Conservation (phyloP, 495 filamentous ascomycete species). For the Annulohypoxylon moriforme region DNA sequence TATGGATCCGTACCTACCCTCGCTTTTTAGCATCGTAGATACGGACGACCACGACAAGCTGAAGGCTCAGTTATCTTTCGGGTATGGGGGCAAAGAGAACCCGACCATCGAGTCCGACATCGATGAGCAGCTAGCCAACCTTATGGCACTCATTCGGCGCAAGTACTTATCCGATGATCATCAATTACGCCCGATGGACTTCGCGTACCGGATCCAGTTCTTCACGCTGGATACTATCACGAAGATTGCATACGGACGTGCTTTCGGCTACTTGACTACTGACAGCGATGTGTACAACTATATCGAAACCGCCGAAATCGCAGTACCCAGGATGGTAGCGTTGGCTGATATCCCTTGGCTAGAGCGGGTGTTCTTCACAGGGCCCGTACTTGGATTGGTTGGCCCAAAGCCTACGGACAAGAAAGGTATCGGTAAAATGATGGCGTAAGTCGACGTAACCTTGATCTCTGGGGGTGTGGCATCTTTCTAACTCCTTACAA, state of each 20-base stretch:
- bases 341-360: slow-evolving; percentile 40
- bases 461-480: background rate
- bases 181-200: slow-evolving; percentile 50
- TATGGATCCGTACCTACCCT: slow-evolving; percentile 43
- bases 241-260: slow-evolving; percentile 60
- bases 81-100: slow-evolving; percentile 61
- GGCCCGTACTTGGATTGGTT: slow-evolving; percentile 37
- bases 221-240: slow-evolving; percentile 62
- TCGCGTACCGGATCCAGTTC: slow-evolving; percentile 53
- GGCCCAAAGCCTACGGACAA: slow-evolving; percentile 41
- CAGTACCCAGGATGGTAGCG: slow-evolving; percentile 41
- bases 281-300: slow-evolving; percentile 61
- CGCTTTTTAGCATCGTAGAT: slow-evolving; percentile 26
- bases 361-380: slow-evolving; percentile 12
- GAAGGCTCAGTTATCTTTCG: slow-evolving; percentile 52
- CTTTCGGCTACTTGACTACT: slow-evolving; percentile 55
- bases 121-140: slow-evolving; percentile 51
- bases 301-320: slow-evolving; percentile 48
- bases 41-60: slow-evolving; percentile 49
- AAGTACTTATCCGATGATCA: slow-evolving; percentile 54
- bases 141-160: slow-evolving; percentile 51
- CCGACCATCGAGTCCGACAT: slow-evolving; percentile 53
- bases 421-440: slow-evolving; percentile 46
- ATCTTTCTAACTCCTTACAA: background rate
- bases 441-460: slow-evolving; percentile 31